Base-by-base conservation (phyloP, 2,329 filamentous ascomycete genomes). In the Orbilia oligospora region DNA sequence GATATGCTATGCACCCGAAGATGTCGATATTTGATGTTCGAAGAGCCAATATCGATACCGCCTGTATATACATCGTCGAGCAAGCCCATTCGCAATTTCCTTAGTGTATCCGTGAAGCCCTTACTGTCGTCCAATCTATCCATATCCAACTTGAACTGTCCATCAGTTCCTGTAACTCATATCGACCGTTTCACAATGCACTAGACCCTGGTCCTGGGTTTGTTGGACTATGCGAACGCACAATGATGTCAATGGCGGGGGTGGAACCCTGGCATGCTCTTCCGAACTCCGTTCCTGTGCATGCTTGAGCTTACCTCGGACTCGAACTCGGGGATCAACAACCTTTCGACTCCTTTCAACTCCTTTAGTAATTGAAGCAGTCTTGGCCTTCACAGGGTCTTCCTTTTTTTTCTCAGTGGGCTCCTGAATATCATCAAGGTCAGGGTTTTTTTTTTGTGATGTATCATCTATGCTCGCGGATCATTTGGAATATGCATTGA, bases 281-380 rank as follows among this genome's bases (percentile, higher is more conserved):
- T 61, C 61, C 61, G 63, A 73, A 67, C 41, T 71, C 68, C 68
- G 68, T 71, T 48, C 61, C 16, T 64, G 58, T 48, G 24, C 41
- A 38, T 55, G 30, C 64, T 18, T 44, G 55, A 44, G 3, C 56
- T 46, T 49, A 3, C 65, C 55, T 77, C 73, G 73, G 73, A 46
- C 30, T 51, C 30, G 67, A 77, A 77, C 73, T 77, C 73, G 73
- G 73, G 73, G 67, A 71, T 77, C 73, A 51, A 22, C 67, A 55
- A 18, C 24, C 30, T 27, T 69, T 44, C 14, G 44, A 22, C 48
- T 46, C 44, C n/a, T 46, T 46, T 46, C 44, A n/a, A 46, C 61
- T 33, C 61, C 27, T 49, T 65, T 33, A 27, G 44, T 3, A 14
- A 30, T 18, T 65, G 24, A 49, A 44, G 53, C 24, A 16, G 22